Evolutionary conservation across 2,329 filamentous ascomycete genomes (phyloP).

Genomic region (Neonectria neomacrospora): DNA sequence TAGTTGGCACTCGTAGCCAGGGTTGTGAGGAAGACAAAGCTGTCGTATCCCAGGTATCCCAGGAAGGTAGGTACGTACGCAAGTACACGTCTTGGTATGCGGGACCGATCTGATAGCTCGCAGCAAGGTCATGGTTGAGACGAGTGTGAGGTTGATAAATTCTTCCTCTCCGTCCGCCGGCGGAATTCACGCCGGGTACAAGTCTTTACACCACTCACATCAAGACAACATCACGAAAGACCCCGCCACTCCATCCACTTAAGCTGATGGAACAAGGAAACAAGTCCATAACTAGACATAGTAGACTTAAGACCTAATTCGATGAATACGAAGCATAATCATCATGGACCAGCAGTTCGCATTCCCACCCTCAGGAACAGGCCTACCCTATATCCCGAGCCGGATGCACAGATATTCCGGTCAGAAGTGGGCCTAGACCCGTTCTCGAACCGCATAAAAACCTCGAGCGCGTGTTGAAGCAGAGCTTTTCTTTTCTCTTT

Average conservation of each 20-base stretch:
- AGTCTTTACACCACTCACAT: background rate
- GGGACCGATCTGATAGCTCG: background rate
- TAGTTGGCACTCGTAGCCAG: background rate
- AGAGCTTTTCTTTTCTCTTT: constrained; percentile 59
- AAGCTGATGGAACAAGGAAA: background rate
- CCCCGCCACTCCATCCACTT: background rate
- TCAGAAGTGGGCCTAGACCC: background rate
- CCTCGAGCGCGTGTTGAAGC: constrained; percentile 37
- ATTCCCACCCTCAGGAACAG: background rate
- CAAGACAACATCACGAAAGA: background rate
- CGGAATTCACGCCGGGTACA: background rate
- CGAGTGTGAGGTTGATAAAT: constrained; percentile 8
- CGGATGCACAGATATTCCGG: constrained; percentile 27
- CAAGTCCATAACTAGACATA: background rate
- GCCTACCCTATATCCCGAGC: constrained; percentile 23
- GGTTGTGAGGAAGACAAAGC: background rate
- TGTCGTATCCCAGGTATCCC: background rate
- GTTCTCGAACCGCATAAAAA: constrained; percentile 45
- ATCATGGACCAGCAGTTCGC: background rate
- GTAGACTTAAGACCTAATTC: background rate
- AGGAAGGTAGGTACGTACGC: background rate
- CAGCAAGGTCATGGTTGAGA: background rate
- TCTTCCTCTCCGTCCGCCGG: background rate
- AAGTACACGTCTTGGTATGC: background rate
- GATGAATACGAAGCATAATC: background rate